Evolutionary conservation across 2,329 filamentous ascomycete species (phyloP).

Genomic region (Lecanicillium sp.): DNA sequence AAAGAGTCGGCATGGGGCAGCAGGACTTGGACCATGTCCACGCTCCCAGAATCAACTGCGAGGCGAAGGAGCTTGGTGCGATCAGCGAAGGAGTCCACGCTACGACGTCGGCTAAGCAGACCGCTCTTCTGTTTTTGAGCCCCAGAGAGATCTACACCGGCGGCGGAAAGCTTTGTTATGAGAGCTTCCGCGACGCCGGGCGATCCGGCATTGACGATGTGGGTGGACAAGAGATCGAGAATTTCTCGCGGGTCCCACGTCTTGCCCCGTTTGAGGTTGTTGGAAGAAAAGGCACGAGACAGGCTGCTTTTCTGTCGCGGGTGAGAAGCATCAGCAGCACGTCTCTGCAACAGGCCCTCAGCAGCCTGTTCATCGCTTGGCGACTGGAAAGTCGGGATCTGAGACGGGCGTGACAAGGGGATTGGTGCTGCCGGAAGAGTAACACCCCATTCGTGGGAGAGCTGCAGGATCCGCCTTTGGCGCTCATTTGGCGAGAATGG

Average conservation of each 20-base stretch:
- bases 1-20: constrained; percentile 44
- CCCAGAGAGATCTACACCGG: constrained; percentile 44
- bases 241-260: constrained; percentile 45
- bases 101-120: constrained; percentile 40
- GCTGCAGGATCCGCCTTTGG: constrained; percentile 38
- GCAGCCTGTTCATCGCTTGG: constrained; percentile 42
- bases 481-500: constrained; percentile 25
- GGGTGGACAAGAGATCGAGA: constrained; percentile 41
- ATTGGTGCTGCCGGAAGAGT: constrained; percentile 29
- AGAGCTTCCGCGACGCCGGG: constrained; percentile 50
- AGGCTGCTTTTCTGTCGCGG: constrained; percentile 30
- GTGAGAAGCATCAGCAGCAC: constrained; percentile 27
- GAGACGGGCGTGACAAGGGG: constrained; percentile 33
- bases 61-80: constrained; percentile 42
- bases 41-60: constrained; percentile 41
- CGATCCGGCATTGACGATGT: constrained; percentile 40
- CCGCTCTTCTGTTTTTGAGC: constrained; percentile 38
- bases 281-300: constrained; percentile 28
- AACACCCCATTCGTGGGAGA: constrained; percentile 45
- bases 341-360: constrained; percentile 46
- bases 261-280: constrained; percentile 37
- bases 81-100: constrained; percentile 39
- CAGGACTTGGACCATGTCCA: constrained; percentile 46
- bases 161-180: constrained; percentile 38
- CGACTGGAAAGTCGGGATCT: constrained; percentile 34